Percentiles rank a stretch among this genome's conserved stretches.
These are phyloP conservation scores for Eucalyptus decipiens DNA, from an alignment of 345 rosid genomes.

Conservation along the genomic window DNA sequence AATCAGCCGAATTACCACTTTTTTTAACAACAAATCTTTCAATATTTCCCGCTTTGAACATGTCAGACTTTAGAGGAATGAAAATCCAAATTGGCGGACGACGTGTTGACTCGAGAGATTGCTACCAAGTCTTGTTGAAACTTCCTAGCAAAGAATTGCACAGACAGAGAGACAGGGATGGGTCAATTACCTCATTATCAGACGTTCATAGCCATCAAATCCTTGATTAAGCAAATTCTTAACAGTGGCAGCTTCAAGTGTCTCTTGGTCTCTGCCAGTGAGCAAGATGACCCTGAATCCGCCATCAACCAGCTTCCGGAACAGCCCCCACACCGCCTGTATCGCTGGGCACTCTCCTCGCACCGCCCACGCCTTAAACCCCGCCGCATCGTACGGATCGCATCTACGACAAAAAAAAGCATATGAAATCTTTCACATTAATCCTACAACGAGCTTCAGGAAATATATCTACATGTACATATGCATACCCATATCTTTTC, in stretches of 20 bases:
- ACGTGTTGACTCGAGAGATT: not conserved
- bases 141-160: not conserved
- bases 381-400: conserved; percentile 66
- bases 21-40: too few species aligned
- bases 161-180: not conserved
- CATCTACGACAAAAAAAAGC: conserved; percentile 25
- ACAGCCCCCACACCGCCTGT: conserved; percentile 38
- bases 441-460: not conserved
- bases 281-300: conserved; percentile 69
- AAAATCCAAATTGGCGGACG: not conserved
- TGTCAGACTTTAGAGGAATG: too few species aligned
- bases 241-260: conserved; percentile 35
- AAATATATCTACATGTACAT: not conserved
- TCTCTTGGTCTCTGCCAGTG: conserved; percentile 69
- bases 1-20: too few species aligned
- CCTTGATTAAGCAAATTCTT: conserved; percentile 58
- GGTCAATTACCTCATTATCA: conserved; percentile 50
- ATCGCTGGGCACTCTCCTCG: conserved; percentile 63
- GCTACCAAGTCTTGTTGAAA: not conserved
- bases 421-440: not conserved
- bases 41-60: too few species aligned
- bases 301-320: conserved; percentile 13
- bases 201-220: conserved; percentile 49
- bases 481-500: conserved; percentile 64
- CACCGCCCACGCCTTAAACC: conserved; percentile 66